phyloP scores from a whole-genome alignment of 805 yeast species.

The Lipomyces lipofer region DNA sequence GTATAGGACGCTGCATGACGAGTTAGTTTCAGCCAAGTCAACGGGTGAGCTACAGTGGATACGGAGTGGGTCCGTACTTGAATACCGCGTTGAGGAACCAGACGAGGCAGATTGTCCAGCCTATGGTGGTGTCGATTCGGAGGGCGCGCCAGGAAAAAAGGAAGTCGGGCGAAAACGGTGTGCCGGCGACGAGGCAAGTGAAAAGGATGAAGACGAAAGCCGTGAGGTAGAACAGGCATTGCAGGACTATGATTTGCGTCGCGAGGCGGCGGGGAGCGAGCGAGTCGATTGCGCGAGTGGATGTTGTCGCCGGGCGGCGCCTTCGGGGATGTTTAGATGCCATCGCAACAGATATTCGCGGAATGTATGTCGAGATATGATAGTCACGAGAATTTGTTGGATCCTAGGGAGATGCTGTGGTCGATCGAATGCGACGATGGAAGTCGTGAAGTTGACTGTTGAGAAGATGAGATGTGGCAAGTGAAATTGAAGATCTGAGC shows the following conservation, averaged over 20 bases:
- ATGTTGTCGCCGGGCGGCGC: slow-evolving; percentile 7
- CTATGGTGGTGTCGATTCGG: slow-evolving; percentile 73
- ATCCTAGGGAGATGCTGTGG: no score
- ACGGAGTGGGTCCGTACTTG: slow-evolving; percentile 17
- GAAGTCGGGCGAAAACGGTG: slow-evolving; percentile 65
- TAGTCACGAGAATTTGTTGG: no score
- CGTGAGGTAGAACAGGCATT: slow-evolving; percentile 71
- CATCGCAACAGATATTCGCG: no score
- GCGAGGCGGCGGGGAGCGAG: slow-evolving; percentile 60
- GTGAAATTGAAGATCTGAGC: no score
- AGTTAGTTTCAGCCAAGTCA: neutral
- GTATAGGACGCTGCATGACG: slow-evolving; percentile 62
- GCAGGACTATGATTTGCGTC: slow-evolving; percentile 75
- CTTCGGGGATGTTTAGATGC: slow-evolving; percentile 7
- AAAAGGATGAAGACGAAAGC: slow-evolving; percentile 67
- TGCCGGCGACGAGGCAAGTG: slow-evolving; percentile 69
- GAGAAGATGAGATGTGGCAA: no score
- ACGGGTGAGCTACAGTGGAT: neutral
- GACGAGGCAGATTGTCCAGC: slow-evolving; percentile 66
- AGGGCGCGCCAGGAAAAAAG: slow-evolving; percentile 79
- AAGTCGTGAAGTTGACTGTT: no score
- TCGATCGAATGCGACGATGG: no score
- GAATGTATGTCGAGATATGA: no score
- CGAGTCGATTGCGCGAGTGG: slow-evolving; percentile 43
- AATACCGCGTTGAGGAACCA: slow-evolving; percentile 85